Base-by-base conservation (phyloP, 1,284 basidiomycete species). In the Apiotrichum sp. region DNA sequence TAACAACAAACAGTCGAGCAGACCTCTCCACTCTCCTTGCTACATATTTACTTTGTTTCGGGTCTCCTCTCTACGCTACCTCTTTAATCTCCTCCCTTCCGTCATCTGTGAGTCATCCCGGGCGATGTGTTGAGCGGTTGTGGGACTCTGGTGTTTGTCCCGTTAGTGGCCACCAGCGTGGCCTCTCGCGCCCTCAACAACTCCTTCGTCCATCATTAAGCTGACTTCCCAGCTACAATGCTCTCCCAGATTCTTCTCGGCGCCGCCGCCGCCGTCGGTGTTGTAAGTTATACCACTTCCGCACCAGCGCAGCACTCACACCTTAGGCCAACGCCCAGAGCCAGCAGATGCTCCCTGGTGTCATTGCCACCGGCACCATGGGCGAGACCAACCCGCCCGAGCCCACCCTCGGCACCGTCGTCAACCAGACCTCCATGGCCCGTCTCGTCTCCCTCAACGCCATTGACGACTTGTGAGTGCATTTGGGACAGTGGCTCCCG, bases 391-490 rank as follows among this genome's bases (percentile, higher is more conserved):
- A 76, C 69, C 71, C 70, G 33, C 40, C 71, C 22, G 52, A 58
- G 13, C 58, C 74, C 42, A 63, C 69, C 46, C 46, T 69, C 47
- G 69, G 69, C 44, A 72, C 73, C 0, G 33, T 73, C 22, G 58
- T 77, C 66, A 76, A 78, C 67, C 71, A 73, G 59, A 72, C 72
- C 39, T 75, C 73, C 6, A 62, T 64, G 53, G 57, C 75, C 40
- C 72, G 76, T 48, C 68, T 78, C 16, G 35, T 74, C 29, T 71
- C 72, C 14, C 57, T 76, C 57, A 78, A 78, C 69, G 59, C 66
- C 41, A 71, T 78, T 56, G 65, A 74, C 52, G 72, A 73, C 63
- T 74, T 72, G 69, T 71, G 54, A 60, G 70, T 67, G 7, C 22
- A 22, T 22, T 22, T 22, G 22, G 22, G 22, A 22, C 22, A 22